Conservation (phyloP, 257 asterid genomes). For the Catharanthus roseus region DNA sequence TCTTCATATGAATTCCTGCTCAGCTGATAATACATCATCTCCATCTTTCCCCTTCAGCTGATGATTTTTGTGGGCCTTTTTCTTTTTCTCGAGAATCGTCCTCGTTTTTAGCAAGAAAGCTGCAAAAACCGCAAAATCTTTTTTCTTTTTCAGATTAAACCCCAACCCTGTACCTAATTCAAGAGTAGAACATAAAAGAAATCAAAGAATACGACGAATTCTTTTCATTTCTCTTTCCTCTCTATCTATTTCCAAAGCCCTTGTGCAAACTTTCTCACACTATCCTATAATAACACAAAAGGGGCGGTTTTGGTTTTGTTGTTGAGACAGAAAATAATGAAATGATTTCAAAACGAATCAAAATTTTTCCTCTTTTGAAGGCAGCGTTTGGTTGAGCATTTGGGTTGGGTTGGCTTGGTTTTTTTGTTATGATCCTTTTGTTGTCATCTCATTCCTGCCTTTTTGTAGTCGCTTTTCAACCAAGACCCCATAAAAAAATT, state of each 20-base stretch:
- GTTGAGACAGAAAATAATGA: constrained; percentile 31
- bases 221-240: not conserved
- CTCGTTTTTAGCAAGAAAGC: constrained; percentile 21
- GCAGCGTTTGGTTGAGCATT: constrained; percentile 13
- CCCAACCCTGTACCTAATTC: constrained; percentile 20
- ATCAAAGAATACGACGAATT: not conserved
- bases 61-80: not conserved
- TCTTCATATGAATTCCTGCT: constrained; percentile 57
- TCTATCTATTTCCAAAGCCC: constrained; percentile 1
- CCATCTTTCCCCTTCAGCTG: constrained; percentile 32
- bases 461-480: constrained; percentile 33
- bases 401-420: constrained; percentile 23
- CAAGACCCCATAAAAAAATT: constrained; percentile 17
- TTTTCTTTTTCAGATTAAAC: constrained; percentile 16
- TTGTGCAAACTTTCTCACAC: constrained; percentile 9
- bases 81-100: constrained; percentile 15
- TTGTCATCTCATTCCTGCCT: constrained; percentile 20
- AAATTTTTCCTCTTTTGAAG: constrained; percentile 15
- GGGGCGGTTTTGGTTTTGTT: constrained; percentile 26
- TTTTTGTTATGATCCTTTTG: constrained; percentile 19
- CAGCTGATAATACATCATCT: constrained; percentile 64
- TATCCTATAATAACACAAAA: constrained; percentile 1
- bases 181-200: too few relatives aligned
- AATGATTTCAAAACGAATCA: constrained; percentile 18
- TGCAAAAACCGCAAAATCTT: constrained; percentile 29